Evolutionary conservation across 805 yeast genomes (phyloP), one percentile per base, ranked within the genome.

Genomic region (Starmerella tilneyi): DNA sequence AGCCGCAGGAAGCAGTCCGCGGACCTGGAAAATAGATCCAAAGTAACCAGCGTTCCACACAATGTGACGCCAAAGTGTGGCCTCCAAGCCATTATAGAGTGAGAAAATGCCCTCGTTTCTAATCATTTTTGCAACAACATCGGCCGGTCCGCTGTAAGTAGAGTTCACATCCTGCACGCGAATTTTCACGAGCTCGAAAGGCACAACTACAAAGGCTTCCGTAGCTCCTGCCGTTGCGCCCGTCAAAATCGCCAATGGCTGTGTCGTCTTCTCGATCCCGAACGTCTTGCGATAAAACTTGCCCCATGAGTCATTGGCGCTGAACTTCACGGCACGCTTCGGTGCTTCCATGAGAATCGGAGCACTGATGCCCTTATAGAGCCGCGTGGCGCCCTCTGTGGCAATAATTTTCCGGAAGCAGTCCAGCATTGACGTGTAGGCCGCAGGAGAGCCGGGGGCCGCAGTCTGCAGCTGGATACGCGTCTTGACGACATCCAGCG

Each of bases 321-420:
- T 96, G 63, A 92, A 92, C 66, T 92, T 92, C 54, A 95, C 88
- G 33, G 98, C 98, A 70, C 99, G 79, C 72, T 92, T 92, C 53
- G 98, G 98, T 12, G 97, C 98, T 66, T 92, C 99, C 98, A 92
- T 92, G 59, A 92, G 71, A 56, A 92, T 84, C 27, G 99, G 99
- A 20, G 98, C 95, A 24, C 83, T 69, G 58, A 92, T 92, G 54
- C 99, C 99, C 61, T 88, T 79, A 68, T 92, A 92, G 47, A 89
- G 73, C 52, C 92, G 73, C 9, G 81, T 66, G 33, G 78, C 72
- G 42, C 98, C 98, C 65, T 92, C 98, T 55, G 76, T 78, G 57
- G 75, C 76, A 56, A 92, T 74, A 56, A 92, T 89, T 66, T 88
- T 86, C 51, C 72, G 66, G 56, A 92, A 65, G 63, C 95, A 84